These are phyloP conservation scores for Friedmanniomyces endolithicus DNA, from an alignment of 495 filamentous ascomycete genomes.

Conservation along the genomic window DNA sequence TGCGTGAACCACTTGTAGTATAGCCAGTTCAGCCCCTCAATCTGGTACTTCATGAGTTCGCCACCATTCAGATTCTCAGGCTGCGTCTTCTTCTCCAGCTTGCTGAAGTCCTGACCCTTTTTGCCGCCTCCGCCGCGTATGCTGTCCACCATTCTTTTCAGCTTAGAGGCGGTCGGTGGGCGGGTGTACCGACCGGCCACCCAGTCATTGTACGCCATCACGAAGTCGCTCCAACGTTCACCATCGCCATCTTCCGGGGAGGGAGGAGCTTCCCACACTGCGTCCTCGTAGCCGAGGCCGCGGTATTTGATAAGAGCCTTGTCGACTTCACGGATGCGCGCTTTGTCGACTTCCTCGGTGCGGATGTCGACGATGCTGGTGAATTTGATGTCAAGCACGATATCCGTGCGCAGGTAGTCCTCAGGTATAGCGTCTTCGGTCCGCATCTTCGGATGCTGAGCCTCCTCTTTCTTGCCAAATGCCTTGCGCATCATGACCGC, in stretches of 20 bases:
- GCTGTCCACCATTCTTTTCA: constrained; percentile 49
- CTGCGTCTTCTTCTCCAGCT: constrained; percentile 58
- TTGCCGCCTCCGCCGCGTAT: constrained; percentile 34
- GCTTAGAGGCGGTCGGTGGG: constrained; percentile 36
- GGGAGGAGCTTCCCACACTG: constrained; percentile 80
- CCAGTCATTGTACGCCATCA: constrained; percentile 71
- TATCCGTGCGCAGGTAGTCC: constrained; percentile 72
- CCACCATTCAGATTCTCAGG: constrained; percentile 62
- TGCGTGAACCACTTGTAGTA: constrained; percentile 74
- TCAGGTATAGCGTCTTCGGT: constrained; percentile 72
- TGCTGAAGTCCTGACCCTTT: constrained; percentile 46
- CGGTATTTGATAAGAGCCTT: constrained; percentile 79
- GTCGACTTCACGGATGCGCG: constrained; percentile 53
- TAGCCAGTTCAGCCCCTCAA: constrained; percentile 94
- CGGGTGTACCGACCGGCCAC: constrained; percentile 60
- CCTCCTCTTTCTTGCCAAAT: constrained; percentile 58
- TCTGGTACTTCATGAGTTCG: constrained; percentile 82
- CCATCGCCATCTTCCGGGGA: constrained; percentile 46
- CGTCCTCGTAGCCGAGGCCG: constrained; percentile 86
- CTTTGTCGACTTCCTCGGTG: constrained; percentile 48
- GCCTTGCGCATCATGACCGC: constrained; percentile 50
- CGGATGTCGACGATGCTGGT: constrained; percentile 40
- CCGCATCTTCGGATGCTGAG: constrained; percentile 51
- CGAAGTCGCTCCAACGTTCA: constrained; percentile 69
- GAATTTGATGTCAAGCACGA: constrained; percentile 69